Base-by-base conservation (phyloP, 371 early-diverging fungal species). In the Saksenaea oblongispora region DNA sequence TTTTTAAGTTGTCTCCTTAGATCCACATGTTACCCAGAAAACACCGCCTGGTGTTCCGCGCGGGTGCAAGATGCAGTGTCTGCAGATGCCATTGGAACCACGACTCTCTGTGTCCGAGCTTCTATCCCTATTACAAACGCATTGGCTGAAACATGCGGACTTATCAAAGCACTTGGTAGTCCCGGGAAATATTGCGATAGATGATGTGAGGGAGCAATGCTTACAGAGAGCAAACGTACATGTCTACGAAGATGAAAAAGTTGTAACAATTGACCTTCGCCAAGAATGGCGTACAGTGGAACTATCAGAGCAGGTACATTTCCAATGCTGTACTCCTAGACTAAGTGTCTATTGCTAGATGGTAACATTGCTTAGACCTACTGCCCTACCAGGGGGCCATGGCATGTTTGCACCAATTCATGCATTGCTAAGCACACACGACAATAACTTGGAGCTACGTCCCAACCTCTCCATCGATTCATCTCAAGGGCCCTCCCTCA, bases 61-160 rank as follows among this genome's bases (percentile, higher is more conserved):
- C 11, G 47, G 37, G 15, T 61, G 66, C 10, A 56, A 66, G 31
- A 71, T 79, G 66, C 72, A 57, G 24, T 41, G 65, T 3, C 36
- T 70, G 17, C 59, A 58, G 0, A 37, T 67, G 11, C 71, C 73
- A 11, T 59, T 76, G 13, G 75, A 79, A 24, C 58, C 73, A 13
- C 71, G 77, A 5, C 34, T 71, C 2, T 56, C 54, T 15, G 34
- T 76, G 4, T 58, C 58, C 47, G 72, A 75, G 34, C 61, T 1
- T 41, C 56, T 17, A 54, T 65, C 65, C 36, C 54, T 73, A 10
- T 34, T 67, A 17, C 60, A 60, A n/a, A 62, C 35, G 3, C 60
- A 68, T 37, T 70, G 70, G 64, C 18, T 47, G 10, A 22, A n/a
- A 22, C 10, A 17, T 2, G 51, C 22, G 22, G 22, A 47, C 22